Evolutionary conservation across 2,329 filamentous ascomycete species (phyloP).

Genomic region (Colletotrichum filicis): DNA sequence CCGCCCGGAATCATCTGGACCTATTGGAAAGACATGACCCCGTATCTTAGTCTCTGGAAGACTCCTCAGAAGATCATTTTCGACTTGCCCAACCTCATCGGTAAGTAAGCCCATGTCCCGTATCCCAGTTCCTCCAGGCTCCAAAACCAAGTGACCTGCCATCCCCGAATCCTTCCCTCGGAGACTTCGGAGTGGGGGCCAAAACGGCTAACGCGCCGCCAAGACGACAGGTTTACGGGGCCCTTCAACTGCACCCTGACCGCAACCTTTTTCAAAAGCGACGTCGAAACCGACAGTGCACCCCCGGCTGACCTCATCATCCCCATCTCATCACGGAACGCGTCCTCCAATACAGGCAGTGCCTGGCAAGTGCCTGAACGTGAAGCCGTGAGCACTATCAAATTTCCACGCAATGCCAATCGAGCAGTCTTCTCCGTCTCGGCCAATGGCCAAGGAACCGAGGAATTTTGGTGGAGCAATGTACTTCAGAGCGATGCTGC

Average conservation of each 20-base stretch:
- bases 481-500: slow-evolving; percentile 70
- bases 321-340: slow-evolving; percentile 69
- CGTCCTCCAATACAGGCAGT: slow-evolving; percentile 65
- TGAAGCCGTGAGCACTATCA: slow-evolving; percentile 67
- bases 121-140: not conserved
- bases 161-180: not conserved
- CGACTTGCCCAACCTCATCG: slow-evolving; percentile 79
- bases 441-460: slow-evolving; percentile 78
- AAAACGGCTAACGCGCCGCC: slow-evolving; percentile 30
- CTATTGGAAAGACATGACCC: slow-evolving; percentile 83
- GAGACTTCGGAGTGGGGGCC: slow-evolving; percentile 27
- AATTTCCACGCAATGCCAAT: slow-evolving; percentile 73
- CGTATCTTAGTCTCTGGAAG: slow-evolving; percentile 76
- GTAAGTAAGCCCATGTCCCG: slow-evolving; percentile 27
- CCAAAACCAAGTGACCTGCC: not conserved
- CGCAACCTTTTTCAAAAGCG: slow-evolving; percentile 73
- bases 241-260: slow-evolving; percentile 79
- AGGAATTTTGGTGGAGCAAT: slow-evolving; percentile 91
- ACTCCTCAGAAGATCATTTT: slow-evolving; percentile 80
- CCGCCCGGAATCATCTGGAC: slow-evolving; percentile 77
- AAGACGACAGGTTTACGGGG: slow-evolving; percentile 74
- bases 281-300: slow-evolving; percentile 51
- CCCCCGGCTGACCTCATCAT: slow-evolving; percentile 73
- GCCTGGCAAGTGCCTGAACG: slow-evolving; percentile 74
- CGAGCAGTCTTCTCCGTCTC: slow-evolving; percentile 81